phyloP scores from a whole-genome alignment of 75 land plant species.

The Gnetum montanum region DNA sequence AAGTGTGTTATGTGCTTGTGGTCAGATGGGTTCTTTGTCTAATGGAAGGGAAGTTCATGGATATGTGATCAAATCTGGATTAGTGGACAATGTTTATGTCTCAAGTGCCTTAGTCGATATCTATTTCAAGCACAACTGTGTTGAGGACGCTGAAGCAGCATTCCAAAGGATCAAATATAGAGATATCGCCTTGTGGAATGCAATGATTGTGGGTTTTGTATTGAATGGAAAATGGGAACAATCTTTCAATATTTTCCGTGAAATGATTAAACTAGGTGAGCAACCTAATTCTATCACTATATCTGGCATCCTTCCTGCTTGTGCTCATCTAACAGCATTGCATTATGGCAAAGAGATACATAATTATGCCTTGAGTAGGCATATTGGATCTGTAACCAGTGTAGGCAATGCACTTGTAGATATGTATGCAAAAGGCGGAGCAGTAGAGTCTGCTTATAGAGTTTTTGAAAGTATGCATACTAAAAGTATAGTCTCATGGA shows the following conservation, averaged over 20 bases:
- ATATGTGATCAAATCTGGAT: slow-evolving; percentile 8
- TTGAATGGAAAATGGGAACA: slow-evolving; percentile 13
- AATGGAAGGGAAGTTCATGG: slow-evolving; percentile 27
- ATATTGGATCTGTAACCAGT: neutral
- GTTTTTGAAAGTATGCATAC: slow-evolving; percentile 8
- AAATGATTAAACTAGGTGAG: slow-evolving; percentile 15
- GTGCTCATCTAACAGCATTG: slow-evolving; percentile 1
- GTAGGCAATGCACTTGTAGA: slow-evolving; percentile 8
- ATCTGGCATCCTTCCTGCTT: slow-evolving; percentile 9
- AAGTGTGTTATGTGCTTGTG: slow-evolving; percentile 30
- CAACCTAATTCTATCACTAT: slow-evolving; percentile 4
- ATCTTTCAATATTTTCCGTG: slow-evolving; percentile 21
- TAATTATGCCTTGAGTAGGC: slow-evolving; percentile 6
- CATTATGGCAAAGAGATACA: slow-evolving; percentile 7
- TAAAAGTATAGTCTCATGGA: slow-evolving; percentile 17
- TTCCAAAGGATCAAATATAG: slow-evolving; percentile 1
- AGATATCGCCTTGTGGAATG: slow-evolving; percentile 17
- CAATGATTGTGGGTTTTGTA: slow-evolving; percentile 17
- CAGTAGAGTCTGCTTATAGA: slow-evolving; percentile 1
- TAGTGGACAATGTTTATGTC: slow-evolving; percentile 7
- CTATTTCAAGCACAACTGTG: slow-evolving; percentile 12
- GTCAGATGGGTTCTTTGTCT: slow-evolving; percentile 7
- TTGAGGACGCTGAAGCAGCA: slow-evolving; percentile 7
- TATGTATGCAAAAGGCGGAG: slow-evolving; percentile 15
- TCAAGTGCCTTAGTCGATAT: slow-evolving; percentile 15